Base-by-base conservation (phyloP, 805 yeast genomes). In the Candida arabinofermentans region DNA sequence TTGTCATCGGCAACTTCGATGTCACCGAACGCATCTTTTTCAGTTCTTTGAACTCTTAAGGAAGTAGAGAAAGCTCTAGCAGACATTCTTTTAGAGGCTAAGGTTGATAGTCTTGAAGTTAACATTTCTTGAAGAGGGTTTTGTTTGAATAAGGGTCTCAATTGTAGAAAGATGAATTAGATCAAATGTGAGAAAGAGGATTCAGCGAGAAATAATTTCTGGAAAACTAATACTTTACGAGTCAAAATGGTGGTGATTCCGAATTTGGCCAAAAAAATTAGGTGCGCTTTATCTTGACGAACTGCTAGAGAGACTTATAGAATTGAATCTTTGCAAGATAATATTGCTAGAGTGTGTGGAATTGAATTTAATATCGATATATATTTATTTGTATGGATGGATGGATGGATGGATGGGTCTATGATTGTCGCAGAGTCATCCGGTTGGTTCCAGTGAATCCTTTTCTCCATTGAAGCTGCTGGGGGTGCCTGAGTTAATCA, bases 1-100 rank as follows among this genome's bases (percentile, higher is more conserved):
- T 78, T 81, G 57, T 86, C 76, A 49, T 79, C 70, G 45, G 86
- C 89, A 39, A 91, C 99, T 63, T 89, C 88, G 59, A 93, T 85
- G 62, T 87, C 96, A 55, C 99, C 99, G 60, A 91, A 93, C 39
- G 98, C 98, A 69, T 91, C 99, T 44, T 88, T 75, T 66, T 91
- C 99, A 43, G 76, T 78, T 71, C 99, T 79, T 58, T 56, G 55
- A 36, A 51, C 55, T 29, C 40, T 50, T 36, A 53, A 39, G 14
- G 65, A 50, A 22, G 62, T 43, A 5, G 66, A 58, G 44, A 61
- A 61, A 18, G 64, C 51, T 53, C 59, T 59, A 4, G 55, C 14
- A 12, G 55, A 40, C 46, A 50, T 47, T 24, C 34, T 43, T 39
- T 27, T 41, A 32, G 36, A 24, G 33, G 44, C 29, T 7, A 43